Conservation (phyloP, 345 rosid genomes). For the Psidium guajava region DNA sequence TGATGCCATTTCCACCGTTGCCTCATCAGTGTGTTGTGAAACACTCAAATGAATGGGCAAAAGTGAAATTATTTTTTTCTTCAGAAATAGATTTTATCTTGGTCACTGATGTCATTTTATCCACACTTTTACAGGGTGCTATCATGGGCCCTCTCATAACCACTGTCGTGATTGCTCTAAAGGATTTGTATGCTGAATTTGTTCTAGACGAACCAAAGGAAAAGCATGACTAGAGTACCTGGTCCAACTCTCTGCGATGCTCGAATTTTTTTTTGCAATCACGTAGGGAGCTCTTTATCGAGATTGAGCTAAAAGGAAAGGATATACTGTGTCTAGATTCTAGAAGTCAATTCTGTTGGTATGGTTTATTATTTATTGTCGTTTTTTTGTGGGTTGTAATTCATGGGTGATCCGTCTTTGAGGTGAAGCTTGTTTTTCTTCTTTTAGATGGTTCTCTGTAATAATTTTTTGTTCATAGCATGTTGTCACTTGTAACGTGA, state of each 20-base stretch:
- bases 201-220: slow-evolving; percentile 38
- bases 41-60: background rate
- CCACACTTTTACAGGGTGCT: slow-evolving; percentile 56
- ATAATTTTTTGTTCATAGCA: background rate
- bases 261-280: slow-evolving; percentile 1
- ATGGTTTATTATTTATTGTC: background rate
- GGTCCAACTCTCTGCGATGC: background rate
- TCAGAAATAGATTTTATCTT: background rate
- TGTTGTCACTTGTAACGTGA: background rate
- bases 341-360: background rate
- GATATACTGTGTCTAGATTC: background rate
- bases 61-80: background rate
- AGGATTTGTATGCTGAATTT: slow-evolving; percentile 84
- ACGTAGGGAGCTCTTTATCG: background rate
- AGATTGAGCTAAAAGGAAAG: background rate
- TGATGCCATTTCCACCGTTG: background rate
- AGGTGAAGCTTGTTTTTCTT: background rate
- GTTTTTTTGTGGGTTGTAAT: background rate
- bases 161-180: slow-evolving; percentile 79
- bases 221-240: background rate
- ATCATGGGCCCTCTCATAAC: slow-evolving; percentile 97
- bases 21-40: background rate
- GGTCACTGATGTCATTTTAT: background rate
- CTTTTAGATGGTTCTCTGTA: background rate
- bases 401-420: background rate